A percentile compares a stretch with the other conserved stretches of the same genome.
These are phyloP conservation scores for Leccinum uliginosum DNA, from an alignment of 768 basidiomycete species.

Conservation along the genomic window DNA sequence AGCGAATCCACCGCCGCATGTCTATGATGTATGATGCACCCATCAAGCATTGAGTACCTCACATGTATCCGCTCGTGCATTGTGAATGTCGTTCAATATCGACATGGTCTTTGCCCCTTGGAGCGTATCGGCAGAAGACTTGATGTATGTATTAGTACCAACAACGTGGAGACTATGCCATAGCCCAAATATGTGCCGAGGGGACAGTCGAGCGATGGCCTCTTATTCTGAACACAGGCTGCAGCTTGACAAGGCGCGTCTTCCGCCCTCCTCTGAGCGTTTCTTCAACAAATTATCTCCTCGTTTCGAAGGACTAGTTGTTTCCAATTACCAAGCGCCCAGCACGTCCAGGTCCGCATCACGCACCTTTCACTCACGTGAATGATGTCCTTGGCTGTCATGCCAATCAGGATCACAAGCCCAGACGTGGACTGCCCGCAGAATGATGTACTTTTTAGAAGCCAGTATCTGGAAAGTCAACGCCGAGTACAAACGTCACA, in stretches of 20 bases:
- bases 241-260: slow-evolving; percentile 35
- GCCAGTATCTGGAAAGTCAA: slow-evolving; percentile 57
- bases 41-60: slow-evolving; percentile 11
- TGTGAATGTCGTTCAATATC: slow-evolving; percentile 8
- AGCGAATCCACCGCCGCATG: neutral
- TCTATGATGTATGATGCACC: neutral
- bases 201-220: neutral
- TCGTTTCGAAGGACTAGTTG: slow-evolving; percentile 69
- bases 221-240: neutral
- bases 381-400: slow-evolving; percentile 51
- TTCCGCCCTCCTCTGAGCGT: slow-evolving; percentile 48
- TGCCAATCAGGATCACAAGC: neutral
- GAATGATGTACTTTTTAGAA: slow-evolving; percentile 54
- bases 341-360: slow-evolving; percentile 33
- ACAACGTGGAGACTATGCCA: neutral
- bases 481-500: slow-evolving; percentile 49
- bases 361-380: slow-evolving; percentile 45
- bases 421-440: slow-evolving; percentile 64
- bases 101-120: slow-evolving; percentile 1
- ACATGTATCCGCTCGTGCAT: slow-evolving; percentile 8
- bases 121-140: slow-evolving; percentile 3
- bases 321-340: slow-evolving; percentile 62
- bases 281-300: slow-evolving; percentile 58
- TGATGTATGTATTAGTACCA: slow-evolving; percentile 14
- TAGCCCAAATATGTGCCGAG: neutral